phyloP scores from a whole-genome alignment of 108 stramenopile species.

The Cyclotella kingstonii region DNA sequence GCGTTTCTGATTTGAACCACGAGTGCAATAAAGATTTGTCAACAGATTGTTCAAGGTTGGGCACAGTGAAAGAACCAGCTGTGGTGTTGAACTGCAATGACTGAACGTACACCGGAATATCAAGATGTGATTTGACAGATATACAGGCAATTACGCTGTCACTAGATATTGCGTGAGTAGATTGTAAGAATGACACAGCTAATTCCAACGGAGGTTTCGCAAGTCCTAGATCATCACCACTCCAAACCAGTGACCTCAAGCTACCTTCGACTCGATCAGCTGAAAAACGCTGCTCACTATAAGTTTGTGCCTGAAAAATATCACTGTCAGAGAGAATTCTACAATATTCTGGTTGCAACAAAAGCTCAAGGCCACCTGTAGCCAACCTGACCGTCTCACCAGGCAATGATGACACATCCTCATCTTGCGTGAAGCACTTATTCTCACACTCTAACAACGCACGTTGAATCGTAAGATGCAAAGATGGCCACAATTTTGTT shows the following conservation, averaged over 20 bases:
- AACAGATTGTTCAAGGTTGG: slow-evolving; percentile 15
- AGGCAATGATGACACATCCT: slow-evolving; percentile 5
- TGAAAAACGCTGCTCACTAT: slow-evolving; percentile 1
- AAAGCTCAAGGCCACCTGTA: slow-evolving; percentile 24
- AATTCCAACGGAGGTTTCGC: slow-evolving; percentile 68
- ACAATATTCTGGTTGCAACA: slow-evolving; percentile 25
- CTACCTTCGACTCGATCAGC: neutral
- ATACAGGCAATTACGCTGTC: slow-evolving; percentile 60
- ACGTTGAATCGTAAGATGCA: slow-evolving; percentile 58
- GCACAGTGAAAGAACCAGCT: slow-evolving; percentile 19
- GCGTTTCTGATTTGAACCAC: slow-evolving; percentile 11
- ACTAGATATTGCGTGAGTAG: slow-evolving; percentile 66
- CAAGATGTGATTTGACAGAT: slow-evolving; percentile 64
- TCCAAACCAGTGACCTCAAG: slow-evolving; percentile 30
- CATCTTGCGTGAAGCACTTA: slow-evolving; percentile 16
- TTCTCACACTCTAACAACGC: slow-evolving; percentile 65
- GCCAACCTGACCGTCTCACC: slow-evolving; percentile 2
- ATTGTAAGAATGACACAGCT: slow-evolving; percentile 58
- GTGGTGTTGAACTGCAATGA: slow-evolving; percentile 43
- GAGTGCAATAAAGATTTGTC: slow-evolving; percentile 5
- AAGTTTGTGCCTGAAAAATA: slow-evolving; percentile 2
- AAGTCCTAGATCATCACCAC: slow-evolving; percentile 12
- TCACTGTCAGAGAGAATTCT: slow-evolving; percentile 17
- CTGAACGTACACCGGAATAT: slow-evolving; percentile 54
- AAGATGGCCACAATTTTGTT: slow-evolving; percentile 59